phyloP scores from a whole-genome alignment of 139 green algal genomes.

The Nannochloris sp. region DNA sequence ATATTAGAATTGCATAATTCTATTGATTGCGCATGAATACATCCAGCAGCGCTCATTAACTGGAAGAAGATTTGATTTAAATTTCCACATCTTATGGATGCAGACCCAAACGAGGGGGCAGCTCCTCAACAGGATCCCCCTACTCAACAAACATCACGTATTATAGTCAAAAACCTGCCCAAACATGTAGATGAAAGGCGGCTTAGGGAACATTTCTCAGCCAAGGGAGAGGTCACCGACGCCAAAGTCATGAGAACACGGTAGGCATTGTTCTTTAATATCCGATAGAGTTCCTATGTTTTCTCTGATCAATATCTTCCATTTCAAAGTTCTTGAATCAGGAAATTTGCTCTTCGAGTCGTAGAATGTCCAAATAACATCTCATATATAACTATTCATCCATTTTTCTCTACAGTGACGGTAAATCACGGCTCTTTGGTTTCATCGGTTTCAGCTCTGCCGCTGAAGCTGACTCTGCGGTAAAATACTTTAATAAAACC shows the following conservation, averaged over 20 bases:
- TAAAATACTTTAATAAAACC: slow-evolving; percentile 81
- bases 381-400: neutral
- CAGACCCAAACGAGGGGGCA: neutral
- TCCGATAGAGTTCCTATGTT: neutral
- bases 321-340: no score
- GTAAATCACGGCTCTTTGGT: slow-evolving; percentile 79
- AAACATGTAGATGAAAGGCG: slow-evolving; percentile 71
- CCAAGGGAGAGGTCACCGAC: slow-evolving; percentile 90
- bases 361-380: neutral
- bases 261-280: slow-evolving; percentile 28
- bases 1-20: no score
- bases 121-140: neutral
- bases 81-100: neutral
- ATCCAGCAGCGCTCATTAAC: neutral
- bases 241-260: slow-evolving; percentile 84
- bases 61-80: neutral
- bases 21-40: neutral
- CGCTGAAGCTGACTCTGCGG: slow-evolving; percentile 59
- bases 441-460: slow-evolving; percentile 88
- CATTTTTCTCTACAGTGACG: slow-evolving; percentile 63
- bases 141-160: slow-evolving; percentile 34
- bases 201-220: slow-evolving; percentile 78
- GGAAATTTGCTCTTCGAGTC: neutral
- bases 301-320: neutral
- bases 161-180: slow-evolving; percentile 94